Percentiles rank a stretch among this genome's conserved stretches.
Conservation (phyloP, 179 eudicot genomes). For the Silene noctiflora region DNA sequence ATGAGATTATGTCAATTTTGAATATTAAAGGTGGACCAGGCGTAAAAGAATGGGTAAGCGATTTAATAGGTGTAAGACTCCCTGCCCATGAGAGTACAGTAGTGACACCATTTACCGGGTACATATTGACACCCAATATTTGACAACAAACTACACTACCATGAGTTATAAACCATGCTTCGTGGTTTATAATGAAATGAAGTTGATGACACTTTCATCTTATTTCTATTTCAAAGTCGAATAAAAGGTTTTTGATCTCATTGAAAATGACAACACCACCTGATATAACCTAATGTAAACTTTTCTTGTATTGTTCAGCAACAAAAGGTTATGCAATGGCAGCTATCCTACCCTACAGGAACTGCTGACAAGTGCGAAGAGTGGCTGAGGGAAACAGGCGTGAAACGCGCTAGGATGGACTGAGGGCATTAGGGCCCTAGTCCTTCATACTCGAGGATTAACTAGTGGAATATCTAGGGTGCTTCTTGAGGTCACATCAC, state of each 20-base stretch:
- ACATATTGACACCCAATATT: too few relatives aligned
- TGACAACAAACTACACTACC: not conserved
- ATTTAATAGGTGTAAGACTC: not conserved
- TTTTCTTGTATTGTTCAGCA: slow-evolving; percentile 36
- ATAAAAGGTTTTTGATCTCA: not conserved
- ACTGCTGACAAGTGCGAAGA: slow-evolving; percentile 70
- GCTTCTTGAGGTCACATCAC: not conserved
- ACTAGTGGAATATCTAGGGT: too few relatives aligned
- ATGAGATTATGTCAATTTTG: slow-evolving; percentile 72
- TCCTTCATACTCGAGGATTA: too few relatives aligned
- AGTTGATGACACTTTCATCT: too few relatives aligned
- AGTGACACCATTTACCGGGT: too few relatives aligned
- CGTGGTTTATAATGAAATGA: too few relatives aligned
- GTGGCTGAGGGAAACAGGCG: slow-evolving; percentile 60
- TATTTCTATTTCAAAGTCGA: not conserved
- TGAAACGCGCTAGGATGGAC: slow-evolving; percentile 62
- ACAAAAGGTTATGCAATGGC: slow-evolving; percentile 80
- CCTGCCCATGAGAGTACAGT: not conserved
- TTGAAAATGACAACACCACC: not conserved
- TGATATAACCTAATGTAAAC: not conserved
- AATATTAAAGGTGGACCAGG: slow-evolving; percentile 75
- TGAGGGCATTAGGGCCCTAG: slow-evolving; percentile 8
- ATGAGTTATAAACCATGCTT: too few relatives aligned
- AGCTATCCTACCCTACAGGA: slow-evolving; percentile 69
- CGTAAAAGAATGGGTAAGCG: slow-evolving; percentile 67